phyloP scores from a whole-genome alignment of 2,329 filamentous ascomycete species.

The Myriosclerotinia curreyana region DNA sequence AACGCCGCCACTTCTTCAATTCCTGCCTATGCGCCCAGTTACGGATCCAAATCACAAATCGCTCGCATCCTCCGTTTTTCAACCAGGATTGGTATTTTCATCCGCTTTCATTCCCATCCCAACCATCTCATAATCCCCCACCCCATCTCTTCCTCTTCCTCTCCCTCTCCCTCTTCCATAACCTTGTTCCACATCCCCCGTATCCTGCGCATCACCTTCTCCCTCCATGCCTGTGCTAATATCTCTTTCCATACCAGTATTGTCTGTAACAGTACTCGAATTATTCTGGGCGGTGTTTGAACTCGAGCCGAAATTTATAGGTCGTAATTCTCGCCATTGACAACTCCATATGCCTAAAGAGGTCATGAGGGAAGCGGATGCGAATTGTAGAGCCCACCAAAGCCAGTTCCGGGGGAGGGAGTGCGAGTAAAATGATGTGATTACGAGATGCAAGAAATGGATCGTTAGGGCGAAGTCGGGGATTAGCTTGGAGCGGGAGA shows the following conservation, averaged over 20 bases:
- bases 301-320: constrained; percentile 76
- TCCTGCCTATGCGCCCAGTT: constrained; percentile 27
- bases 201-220: constrained; percentile 28
- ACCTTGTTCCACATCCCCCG: constrained; percentile 31
- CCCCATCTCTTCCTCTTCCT: constrained; percentile 53
- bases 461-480: constrained; percentile 92
- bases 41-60: constrained; percentile 10
- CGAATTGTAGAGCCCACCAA: constrained; percentile 76
- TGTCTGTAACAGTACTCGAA: constrained; percentile 20
- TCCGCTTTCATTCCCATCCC: constrained; percentile 45
- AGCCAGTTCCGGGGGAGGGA: constrained; percentile 72
- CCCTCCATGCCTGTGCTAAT: constrained; percentile 28
- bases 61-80: constrained; percentile 13
- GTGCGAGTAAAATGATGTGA: constrained; percentile 75
- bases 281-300: constrained; percentile 36
- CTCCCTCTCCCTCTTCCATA: constrained; percentile 50
- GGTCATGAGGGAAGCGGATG: constrained; percentile 61
- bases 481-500: constrained; percentile 88
- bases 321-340: constrained; percentile 81
- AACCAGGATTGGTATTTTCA: constrained; percentile 27
- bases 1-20: constrained; percentile 19
- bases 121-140: constrained; percentile 65
- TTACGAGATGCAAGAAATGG: constrained; percentile 75
- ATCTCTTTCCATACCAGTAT: constrained; percentile 26
- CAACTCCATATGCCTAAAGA: constrained; percentile 85